Percentiles rank a stretch among this genome's conserved stretches.
These are phyloP conservation scores for Aspergillus hiratsukae DNA, from an alignment of 2,329 filamentous ascomycete species.

Conservation along the genomic window DNA sequence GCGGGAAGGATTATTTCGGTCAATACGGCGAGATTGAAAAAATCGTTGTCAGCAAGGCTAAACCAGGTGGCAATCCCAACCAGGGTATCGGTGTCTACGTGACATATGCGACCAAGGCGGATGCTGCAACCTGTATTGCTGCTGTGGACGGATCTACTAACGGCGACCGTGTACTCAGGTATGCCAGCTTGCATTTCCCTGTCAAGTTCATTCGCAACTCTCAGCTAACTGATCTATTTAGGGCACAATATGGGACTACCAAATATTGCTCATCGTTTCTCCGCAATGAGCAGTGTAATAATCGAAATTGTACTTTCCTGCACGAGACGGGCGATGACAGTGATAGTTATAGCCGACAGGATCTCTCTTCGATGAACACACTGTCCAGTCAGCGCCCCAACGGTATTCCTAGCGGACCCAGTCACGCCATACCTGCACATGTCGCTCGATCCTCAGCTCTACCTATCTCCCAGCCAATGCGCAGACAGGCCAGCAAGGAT, in stretches of 20 bases:
- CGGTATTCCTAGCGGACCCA: slow-evolving; percentile 17
- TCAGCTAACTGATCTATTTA: slow-evolving; percentile 22
- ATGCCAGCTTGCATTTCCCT: slow-evolving; percentile 44
- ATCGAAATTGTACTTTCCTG: slow-evolving; percentile 95
- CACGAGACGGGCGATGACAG: slow-evolving; percentile 98
- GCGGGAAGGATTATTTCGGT: slow-evolving; percentile 90
- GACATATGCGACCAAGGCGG: slow-evolving; percentile 89
- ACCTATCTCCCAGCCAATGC: slow-evolving; percentile 58
- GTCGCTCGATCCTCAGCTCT: slow-evolving; percentile 49
- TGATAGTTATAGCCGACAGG: slow-evolving; percentile 91
- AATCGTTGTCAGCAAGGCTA: slow-evolving; percentile 96
- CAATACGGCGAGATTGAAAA: slow-evolving; percentile 99
- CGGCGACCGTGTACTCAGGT: slow-evolving; percentile 78
- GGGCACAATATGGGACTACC: slow-evolving; percentile 78
- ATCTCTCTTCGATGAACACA: slow-evolving; percentile 90
- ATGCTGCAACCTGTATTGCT: slow-evolving; percentile 83
- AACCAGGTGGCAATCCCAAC: slow-evolving; percentile 64
- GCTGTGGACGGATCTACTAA: slow-evolving; percentile 92
- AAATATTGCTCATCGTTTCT: slow-evolving; percentile 98
- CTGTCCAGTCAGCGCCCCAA: slow-evolving; percentile 67
- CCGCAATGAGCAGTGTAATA: slow-evolving; percentile 88
- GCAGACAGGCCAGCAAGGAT: slow-evolving; percentile 66
- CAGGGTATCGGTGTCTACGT: slow-evolving; percentile 96
- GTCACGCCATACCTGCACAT: slow-evolving; percentile 27
- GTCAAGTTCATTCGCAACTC: background rate